phyloP scores from a whole-genome alignment of 2,329 filamentous ascomycete species.

The Xylaria sp. region DNA sequence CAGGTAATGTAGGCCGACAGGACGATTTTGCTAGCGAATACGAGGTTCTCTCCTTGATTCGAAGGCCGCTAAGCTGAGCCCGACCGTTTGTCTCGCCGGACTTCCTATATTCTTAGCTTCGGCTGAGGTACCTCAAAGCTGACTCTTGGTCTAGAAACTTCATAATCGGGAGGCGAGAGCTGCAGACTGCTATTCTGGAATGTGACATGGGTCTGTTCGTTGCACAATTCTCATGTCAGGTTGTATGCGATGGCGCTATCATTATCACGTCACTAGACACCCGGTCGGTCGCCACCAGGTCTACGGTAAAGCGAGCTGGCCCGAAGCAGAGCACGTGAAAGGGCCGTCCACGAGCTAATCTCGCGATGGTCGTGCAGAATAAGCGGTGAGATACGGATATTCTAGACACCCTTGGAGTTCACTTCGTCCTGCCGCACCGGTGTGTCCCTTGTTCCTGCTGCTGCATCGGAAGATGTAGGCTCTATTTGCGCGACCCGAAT shows the following conservation, averaged over 20 bases:
- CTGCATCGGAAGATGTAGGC: background rate
- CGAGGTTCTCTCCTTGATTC: constrained; percentile 17
- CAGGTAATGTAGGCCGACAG: constrained; percentile 48
- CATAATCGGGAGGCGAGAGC: background rate
- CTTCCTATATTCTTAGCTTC: background rate
- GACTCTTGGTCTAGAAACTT: background rate
- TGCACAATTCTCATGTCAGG: constrained; percentile 7
- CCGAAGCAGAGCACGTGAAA: background rate
- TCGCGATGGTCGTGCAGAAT: constrained; percentile 28
- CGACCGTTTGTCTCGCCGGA: constrained; percentile 2
- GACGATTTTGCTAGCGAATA: constrained; percentile 45
- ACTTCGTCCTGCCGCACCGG: background rate
- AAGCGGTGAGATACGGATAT: constrained; percentile 30
- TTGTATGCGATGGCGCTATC: constrained; percentile 10
- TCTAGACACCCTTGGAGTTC: background rate
- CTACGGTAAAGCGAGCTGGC: background rate
- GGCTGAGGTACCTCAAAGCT: background rate
- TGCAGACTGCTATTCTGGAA: background rate
- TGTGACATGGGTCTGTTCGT: constrained; percentile 16
- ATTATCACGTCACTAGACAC: constrained; percentile 15
- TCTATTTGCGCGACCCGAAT: background rate
- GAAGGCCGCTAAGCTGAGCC: constrained; percentile 11
- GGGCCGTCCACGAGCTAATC: background rate
- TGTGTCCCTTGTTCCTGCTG: background rate
- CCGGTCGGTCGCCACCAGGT: constrained; percentile 4